A percentile compares a stretch with the other conserved stretches of the same genome.
These are phyloP conservation scores for Hyphopichia buzzinii DNA, from an alignment of 1,139 yeast genomes.

Conservation along the genomic window DNA sequence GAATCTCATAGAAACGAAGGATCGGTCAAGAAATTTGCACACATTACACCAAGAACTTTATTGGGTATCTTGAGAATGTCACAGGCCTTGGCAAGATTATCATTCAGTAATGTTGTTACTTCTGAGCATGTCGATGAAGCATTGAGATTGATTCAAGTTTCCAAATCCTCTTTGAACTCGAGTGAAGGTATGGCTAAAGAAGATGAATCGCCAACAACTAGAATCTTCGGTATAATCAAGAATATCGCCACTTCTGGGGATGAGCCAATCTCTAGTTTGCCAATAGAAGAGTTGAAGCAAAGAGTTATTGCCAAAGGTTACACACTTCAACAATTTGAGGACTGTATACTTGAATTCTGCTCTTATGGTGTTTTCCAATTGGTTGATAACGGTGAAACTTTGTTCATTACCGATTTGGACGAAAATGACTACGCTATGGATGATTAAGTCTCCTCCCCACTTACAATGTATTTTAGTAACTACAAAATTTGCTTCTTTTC, in stretches of 20 bases:
- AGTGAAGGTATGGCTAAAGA: conserved; percentile 51
- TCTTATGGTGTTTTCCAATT: conserved; percentile 75
- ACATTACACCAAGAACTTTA: conserved; percentile 92
- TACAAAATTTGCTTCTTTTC: conserved; percentile 1
- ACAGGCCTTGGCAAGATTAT: conserved; percentile 88
- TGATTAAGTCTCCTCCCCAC: conserved; percentile 1
- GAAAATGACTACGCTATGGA: conserved; percentile 23
- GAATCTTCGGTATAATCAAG: conserved; percentile 61
- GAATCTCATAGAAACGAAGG: conserved; percentile 80
- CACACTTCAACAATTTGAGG: conserved; percentile 73
- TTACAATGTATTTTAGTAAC: neutral
- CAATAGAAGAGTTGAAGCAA: conserved; percentile 60
- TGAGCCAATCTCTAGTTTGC: conserved; percentile 37
- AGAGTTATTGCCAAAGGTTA: conserved; percentile 82
- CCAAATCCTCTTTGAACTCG: conserved; percentile 73
- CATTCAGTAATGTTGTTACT: conserved; percentile 72
- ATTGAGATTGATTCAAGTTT: conserved; percentile 77
- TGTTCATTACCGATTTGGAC: conserved; percentile 38
- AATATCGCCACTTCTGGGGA: conserved; percentile 49
- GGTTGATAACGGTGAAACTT: conserved; percentile 61
- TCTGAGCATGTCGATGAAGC: conserved; percentile 94
- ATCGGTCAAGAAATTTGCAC: conserved; percentile 74
- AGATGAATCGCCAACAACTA: conserved; percentile 52
- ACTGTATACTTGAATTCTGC: conserved; percentile 73
- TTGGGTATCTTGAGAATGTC: conserved; percentile 89